Conservation (phyloP, 306 rosid species). For the Fragaria nilgerrensis region DNA sequence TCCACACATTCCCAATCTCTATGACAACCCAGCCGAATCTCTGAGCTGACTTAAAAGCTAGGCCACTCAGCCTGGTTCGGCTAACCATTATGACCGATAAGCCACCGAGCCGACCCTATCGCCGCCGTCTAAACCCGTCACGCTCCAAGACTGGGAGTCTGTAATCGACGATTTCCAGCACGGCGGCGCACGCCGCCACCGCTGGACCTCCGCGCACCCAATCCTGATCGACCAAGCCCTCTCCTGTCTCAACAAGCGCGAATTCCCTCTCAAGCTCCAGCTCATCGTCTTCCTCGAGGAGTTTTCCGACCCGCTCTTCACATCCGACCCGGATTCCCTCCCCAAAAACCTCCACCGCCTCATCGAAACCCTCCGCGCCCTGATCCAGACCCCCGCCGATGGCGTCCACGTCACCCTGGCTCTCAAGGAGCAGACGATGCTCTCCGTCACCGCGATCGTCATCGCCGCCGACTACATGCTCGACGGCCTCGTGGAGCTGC, state of each 20-base stretch:
- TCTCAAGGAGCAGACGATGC: slow-evolving; percentile 80
- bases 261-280: slow-evolving; percentile 59
- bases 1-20: background rate
- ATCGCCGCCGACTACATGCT: slow-evolving; percentile 40
- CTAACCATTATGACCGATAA: slow-evolving; percentile 43
- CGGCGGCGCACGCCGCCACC: slow-evolving; percentile 52
- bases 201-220: slow-evolving; percentile 49
- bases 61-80: background rate
- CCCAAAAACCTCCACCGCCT: slow-evolving; percentile 44
- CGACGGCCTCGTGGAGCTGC: slow-evolving; percentile 57
- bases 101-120: slow-evolving; percentile 17
- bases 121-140: slow-evolving; percentile 51
- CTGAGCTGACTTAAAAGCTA: background rate
- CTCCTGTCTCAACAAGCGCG: slow-evolving; percentile 61
- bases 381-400: slow-evolving; percentile 61
- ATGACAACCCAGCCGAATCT: background rate
- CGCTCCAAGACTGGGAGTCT: slow-evolving; percentile 76
- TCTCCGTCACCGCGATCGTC: slow-evolving; percentile 70
- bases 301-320: slow-evolving; percentile 48
- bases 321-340: slow-evolving; percentile 3
- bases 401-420: slow-evolving; percentile 43
- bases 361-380: slow-evolving; percentile 53
- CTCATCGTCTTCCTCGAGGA: slow-evolving; percentile 80
- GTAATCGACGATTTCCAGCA: slow-evolving; percentile 76
- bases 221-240: slow-evolving; percentile 57